Evolutionary conservation across 73 alveolate species (phyloP), one percentile per base, ranked within the genome.

Genomic region (Blepharisma stoltei): DNA sequence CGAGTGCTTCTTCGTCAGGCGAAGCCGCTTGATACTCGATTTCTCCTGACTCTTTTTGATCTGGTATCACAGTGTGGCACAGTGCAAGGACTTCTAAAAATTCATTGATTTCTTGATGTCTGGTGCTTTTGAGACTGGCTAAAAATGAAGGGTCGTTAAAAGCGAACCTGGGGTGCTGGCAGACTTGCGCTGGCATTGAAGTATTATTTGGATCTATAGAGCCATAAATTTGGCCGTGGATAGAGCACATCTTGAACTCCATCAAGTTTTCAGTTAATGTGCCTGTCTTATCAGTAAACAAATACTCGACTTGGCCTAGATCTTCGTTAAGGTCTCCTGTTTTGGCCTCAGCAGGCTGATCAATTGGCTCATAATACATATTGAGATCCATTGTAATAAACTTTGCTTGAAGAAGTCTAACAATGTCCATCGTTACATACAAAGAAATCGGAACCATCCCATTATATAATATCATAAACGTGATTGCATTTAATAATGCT

Each of bases 381-480:
- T 70, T 70, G 5, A 55, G 45, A 54, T 81, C 88, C 0, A 18
- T 7, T 1, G 32, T 9, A 5, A 81, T 81, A 71, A 81, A 81
- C 45, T 54, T 9, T 6, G 80, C 83, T 73, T 81, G 83, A 6
- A 71, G 47, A 44, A 71, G 23, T 73, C 79, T 81, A 6, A 75
- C 88, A 46, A 81, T 81, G 46, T 81, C 88, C 8, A 81, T 44
- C 1, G 88, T 81, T 4, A 81, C 53, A 9, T 69, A 41, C 32
- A 81, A 73, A 44, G 85, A 71, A 27, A 81, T 71, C 4, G 88
- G 88, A 54, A 81, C 79, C 21, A 81, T 23, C n/a, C 80, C 71
- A 38, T 81, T 71, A 46, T 73, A 71, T 71, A 81, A 55, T 71
- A 85, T 70, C 71, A 85, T 55, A 81, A 70, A 85, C 9, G 92